Conservation (phyloP, 306 rosid genomes). For the Cyamopsis tetragonoloba region DNA sequence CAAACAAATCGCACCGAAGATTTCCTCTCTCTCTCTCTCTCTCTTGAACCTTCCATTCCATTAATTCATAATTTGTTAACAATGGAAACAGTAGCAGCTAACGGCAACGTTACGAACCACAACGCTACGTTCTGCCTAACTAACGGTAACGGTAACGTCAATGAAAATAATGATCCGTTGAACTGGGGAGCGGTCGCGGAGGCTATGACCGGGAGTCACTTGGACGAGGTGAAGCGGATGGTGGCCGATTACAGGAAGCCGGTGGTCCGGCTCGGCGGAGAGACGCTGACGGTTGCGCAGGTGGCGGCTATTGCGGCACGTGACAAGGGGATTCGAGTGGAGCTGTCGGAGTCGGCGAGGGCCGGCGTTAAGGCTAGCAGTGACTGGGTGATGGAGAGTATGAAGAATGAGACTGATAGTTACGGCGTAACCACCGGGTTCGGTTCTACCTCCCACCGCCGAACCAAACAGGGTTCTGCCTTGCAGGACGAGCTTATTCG, state of each 20-base stretch:
- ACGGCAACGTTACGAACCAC: not conserved
- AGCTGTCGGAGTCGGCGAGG: slow-evolving; percentile 60
- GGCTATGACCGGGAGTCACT: slow-evolving; percentile 59
- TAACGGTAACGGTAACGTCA: not conserved
- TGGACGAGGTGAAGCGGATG: slow-evolving; percentile 92
- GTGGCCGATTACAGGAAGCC: slow-evolving; percentile 69
- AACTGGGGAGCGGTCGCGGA: slow-evolving; percentile 70
- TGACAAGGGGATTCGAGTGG: slow-evolving; percentile 45
- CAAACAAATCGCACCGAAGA: not conserved
- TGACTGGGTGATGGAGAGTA: slow-evolving; percentile 88
- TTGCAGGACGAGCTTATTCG: slow-evolving; percentile 81
- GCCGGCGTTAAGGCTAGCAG: slow-evolving; percentile 87
- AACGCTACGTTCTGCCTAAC: slow-evolving; percentile 35
- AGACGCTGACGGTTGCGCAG: slow-evolving; percentile 63
- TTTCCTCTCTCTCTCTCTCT: slow-evolving; percentile 10
- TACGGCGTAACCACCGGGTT: slow-evolving; percentile 96
- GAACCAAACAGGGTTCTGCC: slow-evolving; percentile 92
- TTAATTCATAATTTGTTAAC: too few relatives aligned
- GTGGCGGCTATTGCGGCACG: slow-evolving; percentile 69
- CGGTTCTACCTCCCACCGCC: slow-evolving; percentile 83
- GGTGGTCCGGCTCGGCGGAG: slow-evolving; percentile 59
- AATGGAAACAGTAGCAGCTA: slow-evolving; percentile 26
- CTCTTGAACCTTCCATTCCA: not conserved
- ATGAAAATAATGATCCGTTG: slow-evolving; percentile 55
- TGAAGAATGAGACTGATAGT: slow-evolving; percentile 71